phyloP scores from a whole-genome alignment of 2,329 filamentous ascomycete genomes.

The Chaetomium sp. region DNA sequence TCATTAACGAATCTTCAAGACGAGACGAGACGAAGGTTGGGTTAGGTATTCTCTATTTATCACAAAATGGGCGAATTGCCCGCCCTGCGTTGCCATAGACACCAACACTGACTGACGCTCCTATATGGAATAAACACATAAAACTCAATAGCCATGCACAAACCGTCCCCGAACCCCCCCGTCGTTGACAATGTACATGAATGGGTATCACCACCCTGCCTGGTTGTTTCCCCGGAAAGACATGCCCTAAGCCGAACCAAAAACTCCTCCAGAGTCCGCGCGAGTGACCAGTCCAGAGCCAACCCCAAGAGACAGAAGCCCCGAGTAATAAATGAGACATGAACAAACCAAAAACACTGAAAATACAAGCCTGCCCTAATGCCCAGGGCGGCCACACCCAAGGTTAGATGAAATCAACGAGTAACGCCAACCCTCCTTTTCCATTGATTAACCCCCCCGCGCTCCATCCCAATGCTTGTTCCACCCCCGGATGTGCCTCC shows the following conservation, averaged over 20 bases:
- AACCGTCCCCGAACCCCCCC: background rate
- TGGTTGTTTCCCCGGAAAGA: background rate
- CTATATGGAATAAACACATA: background rate
- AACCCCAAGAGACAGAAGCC: background rate
- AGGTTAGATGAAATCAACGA: background rate
- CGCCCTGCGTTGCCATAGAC: background rate
- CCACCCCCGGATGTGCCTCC: background rate
- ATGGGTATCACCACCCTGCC: slow-evolving; percentile 10
- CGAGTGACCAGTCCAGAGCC: slow-evolving; percentile 1
- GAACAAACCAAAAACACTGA: background rate
- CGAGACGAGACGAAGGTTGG: too few species aligned
- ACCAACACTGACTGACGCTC: background rate
- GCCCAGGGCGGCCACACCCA: background rate
- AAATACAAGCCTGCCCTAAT: background rate
- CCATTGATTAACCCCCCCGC: background rate
- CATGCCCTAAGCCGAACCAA: background rate
- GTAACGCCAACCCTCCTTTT: slow-evolving; percentile 1
- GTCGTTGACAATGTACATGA: slow-evolving; percentile 11
- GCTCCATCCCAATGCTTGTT: background rate
- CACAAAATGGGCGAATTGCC: background rate
- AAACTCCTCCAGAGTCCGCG: slow-evolving; percentile 2
- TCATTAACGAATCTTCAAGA: background rate
- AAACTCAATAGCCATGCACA: background rate
- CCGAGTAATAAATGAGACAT: background rate
- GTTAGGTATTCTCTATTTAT: background rate